These are phyloP conservation scores for Nicotiana noctiflora DNA, from an alignment of 257 asterid genomes.

Conservation along the genomic window DNA sequence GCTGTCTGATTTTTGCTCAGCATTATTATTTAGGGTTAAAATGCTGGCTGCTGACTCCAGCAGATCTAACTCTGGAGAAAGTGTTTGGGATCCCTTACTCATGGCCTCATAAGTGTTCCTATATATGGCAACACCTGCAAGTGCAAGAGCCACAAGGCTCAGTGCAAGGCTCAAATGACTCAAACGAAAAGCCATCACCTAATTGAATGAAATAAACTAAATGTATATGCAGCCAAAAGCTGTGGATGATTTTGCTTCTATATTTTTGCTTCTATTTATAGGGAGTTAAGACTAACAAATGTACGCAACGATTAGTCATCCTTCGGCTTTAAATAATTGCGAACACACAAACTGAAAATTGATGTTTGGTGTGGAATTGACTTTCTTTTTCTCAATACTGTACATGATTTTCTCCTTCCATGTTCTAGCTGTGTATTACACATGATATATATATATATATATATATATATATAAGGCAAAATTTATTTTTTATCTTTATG, in stretches of 20 bases:
- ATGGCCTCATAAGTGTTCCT: neutral
- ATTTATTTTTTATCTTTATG: no score
- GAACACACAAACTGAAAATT: neutral
- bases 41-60: neutral
- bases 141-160: slow-evolving; percentile 3
- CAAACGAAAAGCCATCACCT: slow-evolving; percentile 1
- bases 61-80: neutral
- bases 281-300: neutral
- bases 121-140: slow-evolving; percentile 2
- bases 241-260: neutral
- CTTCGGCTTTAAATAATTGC: neutral
- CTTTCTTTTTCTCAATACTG: no score
- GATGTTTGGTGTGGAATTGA: neutral
- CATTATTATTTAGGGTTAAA: neutral
- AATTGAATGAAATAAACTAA: neutral
- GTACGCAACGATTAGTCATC: neutral
- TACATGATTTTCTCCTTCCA: neutral
- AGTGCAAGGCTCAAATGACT: neutral
- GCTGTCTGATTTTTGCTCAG: neutral
- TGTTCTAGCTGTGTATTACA: neutral
- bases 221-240: neutral
- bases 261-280: neutral
- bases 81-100: neutral
- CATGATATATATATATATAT: no score
- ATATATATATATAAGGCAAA: no score